Evolutionary conservation across 371 early-diverging fungal species (phyloP).

Genomic region (Syncephalis fuscata): DNA sequence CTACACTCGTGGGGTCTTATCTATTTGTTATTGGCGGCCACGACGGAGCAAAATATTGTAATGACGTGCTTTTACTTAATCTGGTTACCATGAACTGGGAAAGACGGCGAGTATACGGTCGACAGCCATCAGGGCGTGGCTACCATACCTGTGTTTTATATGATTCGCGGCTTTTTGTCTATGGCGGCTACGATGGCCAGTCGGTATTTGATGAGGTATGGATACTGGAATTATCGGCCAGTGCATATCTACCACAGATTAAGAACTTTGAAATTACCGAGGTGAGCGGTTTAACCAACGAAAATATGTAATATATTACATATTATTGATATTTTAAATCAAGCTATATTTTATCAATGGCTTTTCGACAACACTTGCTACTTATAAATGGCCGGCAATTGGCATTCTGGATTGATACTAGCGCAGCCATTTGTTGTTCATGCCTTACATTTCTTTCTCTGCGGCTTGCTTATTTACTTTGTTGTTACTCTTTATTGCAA

Average conservation of each 20-base stretch:
- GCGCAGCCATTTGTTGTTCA: no score
- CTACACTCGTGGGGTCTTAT: constrained; percentile 77
- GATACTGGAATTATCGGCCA: constrained; percentile 62
- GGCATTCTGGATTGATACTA: no score
- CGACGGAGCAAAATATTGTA: constrained; percentile 64
- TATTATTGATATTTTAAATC: no score
- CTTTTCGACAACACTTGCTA: background rate
- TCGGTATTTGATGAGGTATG: constrained; percentile 66
- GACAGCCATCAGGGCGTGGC: constrained; percentile 48
- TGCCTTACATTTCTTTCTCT: no score
- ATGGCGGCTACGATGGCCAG: constrained; percentile 77
- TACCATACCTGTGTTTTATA: constrained; percentile 66
- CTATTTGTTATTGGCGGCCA: constrained; percentile 80
- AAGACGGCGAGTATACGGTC: constrained; percentile 47
- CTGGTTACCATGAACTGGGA: constrained; percentile 77
- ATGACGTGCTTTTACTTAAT: constrained; percentile 64
- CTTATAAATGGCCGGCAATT: background rate
- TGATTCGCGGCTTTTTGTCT: constrained; percentile 63
- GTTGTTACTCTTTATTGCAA: no score
- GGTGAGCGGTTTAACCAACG: background rate
- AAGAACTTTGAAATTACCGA: constrained; percentile 26
- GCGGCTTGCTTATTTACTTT: no score
- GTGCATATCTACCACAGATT: constrained; percentile 56
- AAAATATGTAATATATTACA: background rate
- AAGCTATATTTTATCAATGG: background rate